Conservation (phyloP, 2,329 filamentous ascomycete genomes). For the Clathrospora elynae region DNA sequence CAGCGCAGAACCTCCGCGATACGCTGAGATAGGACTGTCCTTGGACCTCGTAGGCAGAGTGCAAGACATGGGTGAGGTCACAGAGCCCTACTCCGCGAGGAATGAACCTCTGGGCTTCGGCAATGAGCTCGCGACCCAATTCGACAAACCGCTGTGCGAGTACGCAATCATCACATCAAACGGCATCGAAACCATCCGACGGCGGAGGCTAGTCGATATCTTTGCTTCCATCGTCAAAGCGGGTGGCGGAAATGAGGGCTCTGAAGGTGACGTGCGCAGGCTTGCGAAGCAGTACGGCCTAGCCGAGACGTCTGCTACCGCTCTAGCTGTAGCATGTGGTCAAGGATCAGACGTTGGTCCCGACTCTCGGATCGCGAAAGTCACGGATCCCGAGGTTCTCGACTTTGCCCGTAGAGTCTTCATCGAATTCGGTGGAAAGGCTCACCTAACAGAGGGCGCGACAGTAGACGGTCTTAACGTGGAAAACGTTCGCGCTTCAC, state of each 20-base stretch:
- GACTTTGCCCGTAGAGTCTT: slow-evolving; percentile 86
- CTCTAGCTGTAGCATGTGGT: slow-evolving; percentile 91
- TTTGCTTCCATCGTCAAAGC: slow-evolving; percentile 82
- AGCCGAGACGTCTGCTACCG: slow-evolving; percentile 85
- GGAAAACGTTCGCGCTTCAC: slow-evolving; percentile 84
- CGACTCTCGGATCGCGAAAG: slow-evolving; percentile 70
- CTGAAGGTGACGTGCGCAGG: slow-evolving; percentile 79
- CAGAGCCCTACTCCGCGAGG: slow-evolving; percentile 66
- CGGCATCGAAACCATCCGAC: slow-evolving; percentile 83
- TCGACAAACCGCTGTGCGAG: slow-evolving; percentile 79
- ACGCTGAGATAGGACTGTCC: slow-evolving; percentile 80
- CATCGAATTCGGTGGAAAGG: slow-evolving; percentile 89
- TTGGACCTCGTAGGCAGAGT: slow-evolving; percentile 74
- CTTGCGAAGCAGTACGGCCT: slow-evolving; percentile 87
- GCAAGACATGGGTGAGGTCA: slow-evolving; percentile 79
- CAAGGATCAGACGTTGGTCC: slow-evolving; percentile 81
- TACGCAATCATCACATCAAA: slow-evolving; percentile 90
- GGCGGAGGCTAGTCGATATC: slow-evolving; percentile 85
- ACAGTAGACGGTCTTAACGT: slow-evolving; percentile 66
- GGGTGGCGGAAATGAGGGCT: slow-evolving; percentile 74
- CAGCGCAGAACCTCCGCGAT: slow-evolving; percentile 62
- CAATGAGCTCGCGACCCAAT: slow-evolving; percentile 96
- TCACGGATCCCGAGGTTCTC: slow-evolving; percentile 82
- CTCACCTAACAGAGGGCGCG: slow-evolving; percentile 79
- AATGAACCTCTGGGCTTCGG: slow-evolving; percentile 78